A percentile compares a stretch with the other conserved stretches of the same genome.
These are phyloP conservation scores for Nitzschia sp. DNA, from an alignment of 108 stramenopile species.

Conservation along the genomic window DNA sequence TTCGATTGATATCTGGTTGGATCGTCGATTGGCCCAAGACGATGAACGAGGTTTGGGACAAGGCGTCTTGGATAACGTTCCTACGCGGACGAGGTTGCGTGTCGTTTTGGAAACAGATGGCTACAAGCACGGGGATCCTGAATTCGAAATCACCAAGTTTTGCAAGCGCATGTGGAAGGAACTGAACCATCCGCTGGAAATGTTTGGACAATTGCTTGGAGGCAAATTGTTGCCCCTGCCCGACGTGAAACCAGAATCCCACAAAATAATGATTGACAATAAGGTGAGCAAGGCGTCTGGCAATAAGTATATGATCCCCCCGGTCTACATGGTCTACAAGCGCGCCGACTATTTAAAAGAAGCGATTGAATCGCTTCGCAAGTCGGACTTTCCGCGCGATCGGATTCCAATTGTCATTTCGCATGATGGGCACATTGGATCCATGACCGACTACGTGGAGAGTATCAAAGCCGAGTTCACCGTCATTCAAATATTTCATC, in stretches of 20 bases:
- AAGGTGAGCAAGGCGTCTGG: conserved; percentile 20
- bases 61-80: conserved; percentile 58
- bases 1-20: conserved; percentile 65
- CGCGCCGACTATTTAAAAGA: conserved; percentile 55
- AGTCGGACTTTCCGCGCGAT: conserved; percentile 49
- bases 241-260: neutral
- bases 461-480: conserved; percentile 45
- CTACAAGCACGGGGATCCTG: conserved; percentile 15
- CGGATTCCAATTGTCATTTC: conserved; percentile 52
- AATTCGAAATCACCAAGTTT: conserved; percentile 51
- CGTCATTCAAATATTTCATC: conserved; percentile 57
- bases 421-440: conserved; percentile 54
- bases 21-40: conserved; percentile 54
- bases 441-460: conserved; percentile 46
- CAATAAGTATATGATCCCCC: conserved; percentile 27
- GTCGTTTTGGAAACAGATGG: conserved; percentile 45
- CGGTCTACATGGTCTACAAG: conserved; percentile 65
- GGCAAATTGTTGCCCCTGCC: conserved; percentile 2
- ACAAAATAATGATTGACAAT: neutral
- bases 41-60: conserved; percentile 57
- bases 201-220: conserved; percentile 29
- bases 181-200: conserved; percentile 58
- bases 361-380: conserved; percentile 42
- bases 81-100: conserved; percentile 57
- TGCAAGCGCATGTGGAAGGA: conserved; percentile 60